Evolutionary conservation across 805 yeast species (phyloP).

Genomic region (Groenewaldozyma salmanticensis): DNA sequence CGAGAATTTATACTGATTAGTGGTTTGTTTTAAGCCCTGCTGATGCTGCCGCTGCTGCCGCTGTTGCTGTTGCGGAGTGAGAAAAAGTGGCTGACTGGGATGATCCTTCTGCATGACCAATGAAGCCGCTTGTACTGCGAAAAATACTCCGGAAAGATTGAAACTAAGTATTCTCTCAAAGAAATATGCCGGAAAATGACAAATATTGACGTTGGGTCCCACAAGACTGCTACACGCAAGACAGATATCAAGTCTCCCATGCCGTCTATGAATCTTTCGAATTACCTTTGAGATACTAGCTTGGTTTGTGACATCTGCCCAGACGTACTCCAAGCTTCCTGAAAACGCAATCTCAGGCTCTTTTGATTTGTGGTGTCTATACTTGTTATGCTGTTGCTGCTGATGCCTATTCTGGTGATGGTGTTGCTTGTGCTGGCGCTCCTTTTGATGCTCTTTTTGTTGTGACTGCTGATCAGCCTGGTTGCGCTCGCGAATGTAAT

Average conservation of each 20-base stretch:
- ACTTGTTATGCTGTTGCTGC: too few species aligned
- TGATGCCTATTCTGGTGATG: too few species aligned
- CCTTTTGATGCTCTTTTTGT: too few species aligned
- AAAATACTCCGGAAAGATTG: conserved; percentile 62
- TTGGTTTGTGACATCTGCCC: conserved; percentile 44
- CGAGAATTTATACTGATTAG: too few species aligned
- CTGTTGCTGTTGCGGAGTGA: too few species aligned
- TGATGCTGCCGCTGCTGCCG: neutral
- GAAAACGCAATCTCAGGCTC: conserved; percentile 23
- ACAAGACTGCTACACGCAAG: conserved; percentile 69
- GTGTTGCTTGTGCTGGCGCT: too few species aligned
- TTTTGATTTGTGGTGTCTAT: too few species aligned
- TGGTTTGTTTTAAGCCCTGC: too few species aligned
- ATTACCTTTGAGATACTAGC: conserved; percentile 32
- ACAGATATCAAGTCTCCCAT: conserved; percentile 52
- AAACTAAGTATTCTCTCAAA: conserved; percentile 61
- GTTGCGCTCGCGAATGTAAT: conserved; percentile 18
- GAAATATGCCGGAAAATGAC: conserved; percentile 43
- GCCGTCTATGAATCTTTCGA: conserved; percentile 35
- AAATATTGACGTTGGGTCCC: conserved; percentile 34
- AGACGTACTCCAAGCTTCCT: conserved; percentile 27
- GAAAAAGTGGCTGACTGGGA: too few species aligned
- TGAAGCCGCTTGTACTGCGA: conserved; percentile 59
- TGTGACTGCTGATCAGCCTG: too few species aligned
- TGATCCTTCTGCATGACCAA: conserved; percentile 37